Conservation (phyloP, 768 basidiomycete genomes). For the Leccinum boreale region DNA sequence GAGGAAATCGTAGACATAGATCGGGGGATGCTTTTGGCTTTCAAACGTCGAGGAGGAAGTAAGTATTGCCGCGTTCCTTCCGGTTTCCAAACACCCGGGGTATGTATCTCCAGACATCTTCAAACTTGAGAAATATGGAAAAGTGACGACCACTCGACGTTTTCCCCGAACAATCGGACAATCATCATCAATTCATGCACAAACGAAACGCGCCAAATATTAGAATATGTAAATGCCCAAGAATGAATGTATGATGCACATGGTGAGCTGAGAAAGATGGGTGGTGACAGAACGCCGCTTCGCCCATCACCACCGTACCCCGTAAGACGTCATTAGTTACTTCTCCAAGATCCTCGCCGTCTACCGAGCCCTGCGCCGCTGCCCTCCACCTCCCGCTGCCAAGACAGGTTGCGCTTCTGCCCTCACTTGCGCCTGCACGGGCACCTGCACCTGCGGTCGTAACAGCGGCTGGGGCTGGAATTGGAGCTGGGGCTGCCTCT, state of each 20-base stretch:
- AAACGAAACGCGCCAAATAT: neutral
- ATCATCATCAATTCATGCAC: neutral
- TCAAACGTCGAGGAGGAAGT: neutral
- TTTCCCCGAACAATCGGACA: neutral
- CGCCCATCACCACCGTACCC: neutral
- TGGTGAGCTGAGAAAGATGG: neutral
- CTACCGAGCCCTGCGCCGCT: slow-evolving; percentile 10
- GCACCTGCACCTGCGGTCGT: neutral
- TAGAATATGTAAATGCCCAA: neutral
- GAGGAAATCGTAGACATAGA: neutral
- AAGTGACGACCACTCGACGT: neutral
- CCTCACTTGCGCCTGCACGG: neutral
- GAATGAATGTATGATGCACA: neutral
- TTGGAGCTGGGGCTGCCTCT: neutral
- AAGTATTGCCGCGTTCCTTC: neutral
- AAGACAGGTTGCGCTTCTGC: neutral
- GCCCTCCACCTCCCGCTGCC: slow-evolving; percentile 5
- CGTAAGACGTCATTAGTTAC: neutral
- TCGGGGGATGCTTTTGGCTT: neutral
- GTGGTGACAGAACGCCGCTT: neutral
- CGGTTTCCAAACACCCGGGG: neutral
- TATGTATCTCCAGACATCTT: neutral
- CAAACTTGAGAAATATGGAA: neutral
- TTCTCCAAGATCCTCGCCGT: neutral
- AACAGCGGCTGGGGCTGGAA: neutral